These are phyloP conservation scores for Heliocybe sulcata DNA, from an alignment of 1,284 basidiomycete genomes.

Conservation along the genomic window DNA sequence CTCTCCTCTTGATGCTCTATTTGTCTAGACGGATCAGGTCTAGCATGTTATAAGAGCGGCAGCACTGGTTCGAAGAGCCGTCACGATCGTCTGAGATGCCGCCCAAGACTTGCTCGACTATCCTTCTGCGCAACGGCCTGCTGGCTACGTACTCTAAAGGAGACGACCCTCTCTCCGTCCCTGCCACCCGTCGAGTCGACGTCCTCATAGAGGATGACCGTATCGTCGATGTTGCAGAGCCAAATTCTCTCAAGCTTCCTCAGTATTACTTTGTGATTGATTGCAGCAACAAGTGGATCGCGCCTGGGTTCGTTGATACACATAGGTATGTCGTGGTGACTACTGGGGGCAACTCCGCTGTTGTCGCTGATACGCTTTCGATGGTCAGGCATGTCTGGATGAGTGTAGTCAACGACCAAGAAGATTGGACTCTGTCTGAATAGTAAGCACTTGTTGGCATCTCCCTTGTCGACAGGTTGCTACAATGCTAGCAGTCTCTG, in stretches of 20 bases:
- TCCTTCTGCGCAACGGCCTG: conserved; percentile 1
- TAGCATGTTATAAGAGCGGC: too few relatives aligned
- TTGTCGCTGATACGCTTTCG: background rate
- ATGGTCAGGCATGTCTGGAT: conserved; percentile 21
- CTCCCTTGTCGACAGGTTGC: too few relatives aligned
- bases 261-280: conserved; percentile 14
- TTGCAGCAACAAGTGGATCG: conserved; percentile 23
- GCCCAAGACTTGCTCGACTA: background rate
- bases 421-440: conserved; percentile 4
- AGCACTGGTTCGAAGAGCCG: too few relatives aligned
- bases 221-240: conserved; percentile 11
- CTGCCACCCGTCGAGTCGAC: conserved; percentile 12
- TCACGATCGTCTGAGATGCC: background rate
- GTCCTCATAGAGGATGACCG: conserved; percentile 19
- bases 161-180: conserved; percentile 12
- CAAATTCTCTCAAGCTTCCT: conserved; percentile 11
- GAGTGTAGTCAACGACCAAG: conserved; percentile 14
- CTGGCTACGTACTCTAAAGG: conserved; percentile 18
- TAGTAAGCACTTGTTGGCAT: background rate
- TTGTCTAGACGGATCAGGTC: too few relatives aligned
- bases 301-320: conserved; percentile 24
- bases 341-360: background rate
- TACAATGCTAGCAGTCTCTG: conserved; percentile 1
- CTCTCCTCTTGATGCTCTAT: too few relatives aligned
- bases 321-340: conserved; percentile 20